phyloP scores from a whole-genome alignment of 495 filamentous ascomycete species.

The Cercophora sp. region DNA sequence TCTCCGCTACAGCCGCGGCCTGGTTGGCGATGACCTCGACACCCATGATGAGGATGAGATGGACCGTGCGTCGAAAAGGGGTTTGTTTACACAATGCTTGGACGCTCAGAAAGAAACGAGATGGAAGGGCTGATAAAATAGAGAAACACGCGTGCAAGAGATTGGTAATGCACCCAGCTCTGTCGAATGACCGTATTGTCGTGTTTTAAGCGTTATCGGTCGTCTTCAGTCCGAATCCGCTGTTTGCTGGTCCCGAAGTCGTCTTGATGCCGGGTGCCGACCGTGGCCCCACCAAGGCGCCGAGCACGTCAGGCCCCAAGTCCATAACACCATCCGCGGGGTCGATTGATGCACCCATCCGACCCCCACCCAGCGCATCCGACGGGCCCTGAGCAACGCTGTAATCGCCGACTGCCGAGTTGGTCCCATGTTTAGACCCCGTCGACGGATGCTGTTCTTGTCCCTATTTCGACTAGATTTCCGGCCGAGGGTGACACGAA shows the following conservation, averaged over 20 bases:
- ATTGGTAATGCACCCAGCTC: too few species aligned
- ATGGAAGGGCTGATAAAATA: too few species aligned
- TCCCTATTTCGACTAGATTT: neutral
- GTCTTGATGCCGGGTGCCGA: slow-evolving; percentile 6
- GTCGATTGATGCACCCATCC: neutral
- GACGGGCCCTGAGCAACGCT: neutral
- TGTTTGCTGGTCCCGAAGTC: neutral
- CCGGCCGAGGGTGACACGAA: slow-evolving; percentile 7
- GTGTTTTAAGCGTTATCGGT: too few species aligned
- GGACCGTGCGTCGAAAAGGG: neutral
- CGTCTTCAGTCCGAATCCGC: too few species aligned
- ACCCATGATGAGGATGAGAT: neutral
- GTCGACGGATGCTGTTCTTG: neutral
- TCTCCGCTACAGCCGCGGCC: neutral
- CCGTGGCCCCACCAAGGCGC: neutral
- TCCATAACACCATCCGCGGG: slow-evolving; percentile 16
- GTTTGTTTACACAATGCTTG: slow-evolving; percentile 10
- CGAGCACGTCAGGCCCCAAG: slow-evolving; percentile 4
- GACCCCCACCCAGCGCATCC: neutral
- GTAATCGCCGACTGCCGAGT: neutral
- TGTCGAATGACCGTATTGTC: too few species aligned
- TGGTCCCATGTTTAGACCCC: too few species aligned
- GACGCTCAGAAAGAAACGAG: too few species aligned
- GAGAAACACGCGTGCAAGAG: too few species aligned
- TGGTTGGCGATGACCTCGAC: neutral